Evolutionary conservation across 2,329 filamentous ascomycete species (phyloP).

Genomic region (Thyridium curvatum): DNA sequence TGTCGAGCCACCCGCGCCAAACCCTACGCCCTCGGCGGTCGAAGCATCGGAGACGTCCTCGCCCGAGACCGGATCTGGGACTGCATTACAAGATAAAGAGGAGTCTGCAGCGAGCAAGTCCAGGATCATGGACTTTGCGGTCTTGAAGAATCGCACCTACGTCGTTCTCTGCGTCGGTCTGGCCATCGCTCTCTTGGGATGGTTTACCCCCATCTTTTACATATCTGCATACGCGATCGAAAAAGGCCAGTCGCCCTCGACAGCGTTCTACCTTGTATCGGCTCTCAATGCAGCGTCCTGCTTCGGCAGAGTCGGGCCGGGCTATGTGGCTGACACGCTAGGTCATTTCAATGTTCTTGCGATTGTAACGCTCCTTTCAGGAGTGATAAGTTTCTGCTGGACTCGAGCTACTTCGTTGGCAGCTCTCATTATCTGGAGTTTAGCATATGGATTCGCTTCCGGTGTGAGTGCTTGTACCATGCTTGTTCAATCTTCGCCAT

Average conservation of each 20-base stretch:
- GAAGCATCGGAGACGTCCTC: no score
- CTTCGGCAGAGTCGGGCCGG: slow-evolving; percentile 26
- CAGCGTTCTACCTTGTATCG: slow-evolving; percentile 28
- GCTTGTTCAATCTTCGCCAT: no score
- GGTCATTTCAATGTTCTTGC: slow-evolving; percentile 10
- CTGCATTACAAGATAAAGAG: no score
- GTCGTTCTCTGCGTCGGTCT: slow-evolving; percentile 20
- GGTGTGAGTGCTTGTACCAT: no score
- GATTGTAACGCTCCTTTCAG: no score
- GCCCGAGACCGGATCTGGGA: no score
- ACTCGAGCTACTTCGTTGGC: no score
- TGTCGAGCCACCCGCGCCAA: slow-evolving; percentile 3
- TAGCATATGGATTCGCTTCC: no score
- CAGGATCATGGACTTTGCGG: not conserved
- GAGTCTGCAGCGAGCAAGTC: not conserved
- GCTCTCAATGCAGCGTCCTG: slow-evolving; percentile 28
- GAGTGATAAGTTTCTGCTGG: no score
- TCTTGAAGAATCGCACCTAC: slow-evolving; percentile 10
- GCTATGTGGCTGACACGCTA: slow-evolving; percentile 24
- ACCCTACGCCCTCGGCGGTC: no score
- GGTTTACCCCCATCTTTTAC: slow-evolving; percentile 28
- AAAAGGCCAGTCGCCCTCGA: slow-evolving; percentile 17
- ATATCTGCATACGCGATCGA: slow-evolving; percentile 22
- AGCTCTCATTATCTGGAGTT: no score
- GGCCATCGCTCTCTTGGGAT: slow-evolving; percentile 13